These are phyloP conservation scores for Colletotrichum sp. DNA, from an alignment of 2,329 filamentous ascomycete genomes.

Conservation along the genomic window DNA sequence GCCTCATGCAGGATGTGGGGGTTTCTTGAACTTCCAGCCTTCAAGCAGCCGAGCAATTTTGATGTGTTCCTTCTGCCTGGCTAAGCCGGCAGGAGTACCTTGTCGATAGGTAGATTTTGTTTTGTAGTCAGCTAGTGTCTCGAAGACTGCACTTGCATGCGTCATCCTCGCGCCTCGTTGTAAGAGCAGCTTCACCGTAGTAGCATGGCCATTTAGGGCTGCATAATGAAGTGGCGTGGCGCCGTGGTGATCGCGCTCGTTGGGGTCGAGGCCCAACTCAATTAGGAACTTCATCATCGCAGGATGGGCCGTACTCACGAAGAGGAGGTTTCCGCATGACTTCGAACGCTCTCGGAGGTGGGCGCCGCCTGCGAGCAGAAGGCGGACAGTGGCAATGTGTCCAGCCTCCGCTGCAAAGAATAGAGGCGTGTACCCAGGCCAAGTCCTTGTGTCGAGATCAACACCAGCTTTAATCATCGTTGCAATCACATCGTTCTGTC, in stretches of 20 bases:
- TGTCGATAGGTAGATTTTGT: constrained; percentile 24
- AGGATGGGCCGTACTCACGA: constrained; percentile 19
- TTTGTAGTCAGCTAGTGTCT: constrained; percentile 22
- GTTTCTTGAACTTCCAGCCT: constrained; percentile 16
- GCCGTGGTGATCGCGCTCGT: constrained; percentile 25
- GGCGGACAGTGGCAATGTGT: constrained; percentile 24
- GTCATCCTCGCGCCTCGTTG: constrained; percentile 22
- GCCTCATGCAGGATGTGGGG: not conserved
- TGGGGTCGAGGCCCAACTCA: constrained; percentile 22
- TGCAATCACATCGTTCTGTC: constrained; percentile 27
- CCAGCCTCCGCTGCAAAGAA: constrained; percentile 30
- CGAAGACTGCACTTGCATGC: constrained; percentile 26
- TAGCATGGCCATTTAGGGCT: constrained; percentile 23
- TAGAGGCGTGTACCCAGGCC: constrained; percentile 28
- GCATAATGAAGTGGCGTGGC: constrained; percentile 31
- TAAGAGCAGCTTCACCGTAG: constrained; percentile 30
- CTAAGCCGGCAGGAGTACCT: constrained; percentile 27
- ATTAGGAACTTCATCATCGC: constrained; percentile 26
- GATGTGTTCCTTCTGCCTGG: constrained; percentile 24
- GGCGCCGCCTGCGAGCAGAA: constrained; percentile 28
- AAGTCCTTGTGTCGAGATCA: constrained; percentile 25
- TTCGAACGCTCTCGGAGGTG: constrained; percentile 20
- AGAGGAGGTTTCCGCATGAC: constrained; percentile 25
- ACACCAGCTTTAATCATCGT: constrained; percentile 26
- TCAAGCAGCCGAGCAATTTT: constrained; percentile 21